Conservation (phyloP, 768 basidiomycete genomes). For the Lyophyllum semitale region DNA sequence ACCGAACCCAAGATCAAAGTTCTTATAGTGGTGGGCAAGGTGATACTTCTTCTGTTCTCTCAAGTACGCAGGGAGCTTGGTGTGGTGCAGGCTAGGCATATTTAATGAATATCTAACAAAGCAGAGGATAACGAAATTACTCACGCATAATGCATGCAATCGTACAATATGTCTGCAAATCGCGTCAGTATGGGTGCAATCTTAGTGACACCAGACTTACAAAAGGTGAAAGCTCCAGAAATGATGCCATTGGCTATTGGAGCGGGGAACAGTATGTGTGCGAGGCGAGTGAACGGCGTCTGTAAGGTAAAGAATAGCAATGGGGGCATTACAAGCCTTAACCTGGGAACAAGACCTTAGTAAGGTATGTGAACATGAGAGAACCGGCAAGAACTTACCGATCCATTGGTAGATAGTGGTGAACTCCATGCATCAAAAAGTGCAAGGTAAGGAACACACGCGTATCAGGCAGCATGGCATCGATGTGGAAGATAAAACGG, state of each 20-base stretch:
- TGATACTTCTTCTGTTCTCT: constrained; percentile 97
- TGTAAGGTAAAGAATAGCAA: constrained; percentile 75
- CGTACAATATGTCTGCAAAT: constrained; percentile 73
- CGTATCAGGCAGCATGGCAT: constrained; percentile 81
- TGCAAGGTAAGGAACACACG: constrained; percentile 82
- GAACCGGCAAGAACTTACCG: constrained; percentile 45
- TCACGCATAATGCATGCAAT: constrained; percentile 91
- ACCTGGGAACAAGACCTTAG: constrained; percentile 37
- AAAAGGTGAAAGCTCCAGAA: constrained; percentile 77
- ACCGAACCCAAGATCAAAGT: constrained; percentile 96
- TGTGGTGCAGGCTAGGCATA: constrained; percentile 74
- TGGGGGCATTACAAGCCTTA: constrained; percentile 98
- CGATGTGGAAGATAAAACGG: constrained; percentile 97
- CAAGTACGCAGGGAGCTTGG: constrained; percentile 82
- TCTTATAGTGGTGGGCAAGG: constrained; percentile 97
- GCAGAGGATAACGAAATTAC: constrained; percentile 24
- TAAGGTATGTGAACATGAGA: not conserved
- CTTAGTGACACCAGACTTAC: constrained; percentile 39
- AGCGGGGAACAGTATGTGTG: constrained; percentile 77
- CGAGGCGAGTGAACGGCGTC: constrained; percentile 85
- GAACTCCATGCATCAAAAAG: constrained; percentile 92
- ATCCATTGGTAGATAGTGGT: constrained; percentile 98
- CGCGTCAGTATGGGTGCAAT: not conserved
- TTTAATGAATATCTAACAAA: not conserved
- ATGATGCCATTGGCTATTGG: constrained; percentile 91